These are phyloP conservation scores for Exophiala dermatitidis DNA, from an alignment of 2,329 filamentous ascomycete genomes.

Conservation along the genomic window DNA sequence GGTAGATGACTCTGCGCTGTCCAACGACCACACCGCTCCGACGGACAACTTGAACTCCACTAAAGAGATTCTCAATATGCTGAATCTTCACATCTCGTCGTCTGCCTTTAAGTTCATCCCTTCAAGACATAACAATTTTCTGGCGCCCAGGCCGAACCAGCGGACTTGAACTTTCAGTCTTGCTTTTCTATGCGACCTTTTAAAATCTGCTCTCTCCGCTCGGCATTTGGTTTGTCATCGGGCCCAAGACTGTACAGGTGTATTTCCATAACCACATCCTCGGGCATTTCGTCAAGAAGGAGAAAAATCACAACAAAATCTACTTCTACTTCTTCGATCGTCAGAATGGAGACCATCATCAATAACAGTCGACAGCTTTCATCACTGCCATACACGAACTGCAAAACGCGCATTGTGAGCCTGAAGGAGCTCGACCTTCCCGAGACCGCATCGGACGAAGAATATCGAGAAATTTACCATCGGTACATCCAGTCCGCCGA, in stretches of 20 bases:
- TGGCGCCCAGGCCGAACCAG: constrained; percentile 3
- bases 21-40: not conserved
- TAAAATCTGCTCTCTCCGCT: constrained; percentile 2
- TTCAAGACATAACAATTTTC: not conserved
- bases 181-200: not conserved
- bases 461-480: constrained; percentile 22
- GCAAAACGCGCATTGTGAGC: constrained; percentile 21
- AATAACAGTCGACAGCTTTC: constrained; percentile 2
- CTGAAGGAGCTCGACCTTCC: constrained; percentile 21
- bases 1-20: not conserved
- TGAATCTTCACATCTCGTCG: constrained; percentile 1
- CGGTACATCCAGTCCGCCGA: constrained; percentile 3
- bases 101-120: not conserved
- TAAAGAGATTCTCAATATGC: constrained; percentile 8
- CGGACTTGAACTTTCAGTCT: no score
- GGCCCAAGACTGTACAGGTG: not conserved
- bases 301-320: not conserved
- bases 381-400: constrained; percentile 21
- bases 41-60: not conserved
- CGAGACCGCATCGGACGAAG: constrained; percentile 18
- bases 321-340: not conserved
- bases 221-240: not conserved
- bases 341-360: constrained; percentile 14
- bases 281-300: not conserved
- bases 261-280: not conserved